Evolutionary conservation across 768 basidiomycete genomes (phyloP).

Genomic region (Xerocomellus intermedius): DNA sequence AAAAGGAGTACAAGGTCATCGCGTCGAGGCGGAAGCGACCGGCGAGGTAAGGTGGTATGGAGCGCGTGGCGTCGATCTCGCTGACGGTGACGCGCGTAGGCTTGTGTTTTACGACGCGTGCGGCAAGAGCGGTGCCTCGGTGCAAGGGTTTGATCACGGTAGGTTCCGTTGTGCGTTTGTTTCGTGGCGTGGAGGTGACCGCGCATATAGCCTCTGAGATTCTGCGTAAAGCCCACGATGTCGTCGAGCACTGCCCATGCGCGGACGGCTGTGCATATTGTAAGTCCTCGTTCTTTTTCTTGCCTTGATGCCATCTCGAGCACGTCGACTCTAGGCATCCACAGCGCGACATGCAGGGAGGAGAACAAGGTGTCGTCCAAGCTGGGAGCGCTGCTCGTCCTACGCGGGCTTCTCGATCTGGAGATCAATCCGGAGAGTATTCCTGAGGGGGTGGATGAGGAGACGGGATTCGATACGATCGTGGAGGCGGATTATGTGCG

Average conservation of each 20-base stretch:
- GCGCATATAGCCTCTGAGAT: conserved; percentile 50
- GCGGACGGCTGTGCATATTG: conserved; percentile 69
- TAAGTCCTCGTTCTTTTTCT: conserved; percentile 30
- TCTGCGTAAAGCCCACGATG: conserved; percentile 54
- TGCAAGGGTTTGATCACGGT: conserved; percentile 85
- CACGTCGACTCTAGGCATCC: conserved; percentile 49
- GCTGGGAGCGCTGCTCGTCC: conserved; percentile 65
- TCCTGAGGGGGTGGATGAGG: conserved; percentile 31
- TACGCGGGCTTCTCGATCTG: conserved; percentile 57
- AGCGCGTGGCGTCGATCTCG: no score
- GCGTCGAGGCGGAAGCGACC: conserved; percentile 63
- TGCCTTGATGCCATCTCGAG: neutral
- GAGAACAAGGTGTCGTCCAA: conserved; percentile 75
- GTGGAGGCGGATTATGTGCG: conserved; percentile 51
- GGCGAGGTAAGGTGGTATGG: conserved; percentile 33
- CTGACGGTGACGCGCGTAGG: conserved; percentile 34
- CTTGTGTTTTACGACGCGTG: conserved; percentile 78
- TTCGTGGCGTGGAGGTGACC: neutral
- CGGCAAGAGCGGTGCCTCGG: conserved; percentile 68
- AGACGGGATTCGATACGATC: conserved; percentile 46
- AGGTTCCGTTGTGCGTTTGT: neutral
- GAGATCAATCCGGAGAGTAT: conserved; percentile 40
- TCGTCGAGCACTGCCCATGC: conserved; percentile 64
- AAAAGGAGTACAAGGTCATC: conserved; percentile 64
- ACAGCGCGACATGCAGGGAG: conserved; percentile 64